phyloP scores from a whole-genome alignment of 2,329 filamentous ascomycete species.

The Aureobasidium sp. region DNA sequence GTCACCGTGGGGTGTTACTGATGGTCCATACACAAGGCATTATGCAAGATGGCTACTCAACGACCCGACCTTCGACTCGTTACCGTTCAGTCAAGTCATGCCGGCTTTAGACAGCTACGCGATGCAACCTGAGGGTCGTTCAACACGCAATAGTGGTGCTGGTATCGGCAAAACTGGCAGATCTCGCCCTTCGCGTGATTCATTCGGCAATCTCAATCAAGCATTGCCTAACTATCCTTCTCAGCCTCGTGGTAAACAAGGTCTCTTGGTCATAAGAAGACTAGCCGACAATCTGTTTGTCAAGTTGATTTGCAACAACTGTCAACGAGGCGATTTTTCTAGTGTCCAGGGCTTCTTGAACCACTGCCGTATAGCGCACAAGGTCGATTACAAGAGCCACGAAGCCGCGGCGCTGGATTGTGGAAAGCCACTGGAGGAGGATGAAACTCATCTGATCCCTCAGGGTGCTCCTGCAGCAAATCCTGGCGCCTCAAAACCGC shows the following conservation, averaged over 20 bases:
- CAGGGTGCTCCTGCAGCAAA: slow-evolving; percentile 12
- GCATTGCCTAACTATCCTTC: slow-evolving; percentile 60
- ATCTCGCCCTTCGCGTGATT: slow-evolving; percentile 51
- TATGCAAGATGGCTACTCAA: slow-evolving; percentile 94
- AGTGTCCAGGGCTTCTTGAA: slow-evolving; percentile 99
- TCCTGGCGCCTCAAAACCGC: slow-evolving; percentile 11
- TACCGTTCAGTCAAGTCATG: slow-evolving; percentile 26
- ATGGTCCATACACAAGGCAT: slow-evolving; percentile 89
- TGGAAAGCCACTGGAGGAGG: slow-evolving; percentile 71
- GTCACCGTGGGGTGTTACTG: slow-evolving; percentile 80
- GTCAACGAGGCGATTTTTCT: slow-evolving; percentile 82
- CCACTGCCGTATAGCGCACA: slow-evolving; percentile 93
- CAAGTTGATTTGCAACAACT: slow-evolving; percentile 82
- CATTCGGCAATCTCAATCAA: slow-evolving; percentile 44
- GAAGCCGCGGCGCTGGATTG: slow-evolving; percentile 87
- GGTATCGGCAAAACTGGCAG: slow-evolving; percentile 47
- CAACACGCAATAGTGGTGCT: slow-evolving; percentile 67
- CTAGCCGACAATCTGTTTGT: slow-evolving; percentile 76
- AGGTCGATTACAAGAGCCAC: slow-evolving; percentile 88
- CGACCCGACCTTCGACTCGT: slow-evolving; percentile 71
- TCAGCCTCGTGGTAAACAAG: slow-evolving; percentile 60
- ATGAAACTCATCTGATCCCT: slow-evolving; percentile 38
- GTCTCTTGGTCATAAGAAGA: slow-evolving; percentile 77
- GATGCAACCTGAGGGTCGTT: slow-evolving; percentile 56
- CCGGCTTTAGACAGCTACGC: slow-evolving; percentile 19